Conservation (phyloP, 169 alveolate genomes). For the Cystoisospora suis region DNA sequence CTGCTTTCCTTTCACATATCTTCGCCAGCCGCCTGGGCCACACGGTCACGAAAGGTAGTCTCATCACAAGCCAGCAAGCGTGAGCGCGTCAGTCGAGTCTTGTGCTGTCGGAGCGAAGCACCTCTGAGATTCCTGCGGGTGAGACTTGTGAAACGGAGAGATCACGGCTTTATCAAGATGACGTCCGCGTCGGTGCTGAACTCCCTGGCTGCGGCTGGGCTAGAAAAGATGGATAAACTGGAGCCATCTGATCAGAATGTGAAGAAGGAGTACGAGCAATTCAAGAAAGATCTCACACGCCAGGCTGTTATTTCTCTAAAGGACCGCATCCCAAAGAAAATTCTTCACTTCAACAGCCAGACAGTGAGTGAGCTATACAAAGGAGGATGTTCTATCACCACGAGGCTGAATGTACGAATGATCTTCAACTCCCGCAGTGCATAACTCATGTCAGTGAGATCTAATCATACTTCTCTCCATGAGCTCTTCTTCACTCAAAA, state of each 20-base stretch:
- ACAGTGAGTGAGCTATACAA: slow-evolving; percentile 69
- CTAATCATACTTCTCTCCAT: too few species aligned
- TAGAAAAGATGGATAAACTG: slow-evolving; percentile 72
- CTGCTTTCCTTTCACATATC: too few species aligned
- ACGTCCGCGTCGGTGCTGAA: slow-evolving; percentile 9
- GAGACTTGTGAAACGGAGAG: too few species aligned
- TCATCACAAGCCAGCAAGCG: too few species aligned
- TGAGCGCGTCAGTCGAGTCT: too few species aligned
- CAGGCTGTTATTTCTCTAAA: slow-evolving; percentile 82
- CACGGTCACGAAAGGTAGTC: too few species aligned
- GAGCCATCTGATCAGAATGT: slow-evolving; percentile 81
- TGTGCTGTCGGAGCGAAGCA: too few species aligned
- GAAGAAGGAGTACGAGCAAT: slow-evolving; percentile 79
- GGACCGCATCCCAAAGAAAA: slow-evolving; percentile 86
- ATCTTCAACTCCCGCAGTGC: neutral
- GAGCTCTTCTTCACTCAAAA: too few species aligned
- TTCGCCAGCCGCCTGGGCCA: too few species aligned
- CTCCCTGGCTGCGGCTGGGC: slow-evolving; percentile 36
- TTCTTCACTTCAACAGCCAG: slow-evolving; percentile 79
- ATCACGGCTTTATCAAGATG: neutral
- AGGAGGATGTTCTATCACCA: neutral
- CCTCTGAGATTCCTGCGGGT: too few species aligned
- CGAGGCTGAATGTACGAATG: neutral
- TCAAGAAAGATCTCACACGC: slow-evolving; percentile 82
- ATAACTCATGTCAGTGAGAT: neutral